These are phyloP conservation scores for Casuarina cunninghamiana DNA, from an alignment of 306 rosid genomes.

Conservation along the genomic window DNA sequence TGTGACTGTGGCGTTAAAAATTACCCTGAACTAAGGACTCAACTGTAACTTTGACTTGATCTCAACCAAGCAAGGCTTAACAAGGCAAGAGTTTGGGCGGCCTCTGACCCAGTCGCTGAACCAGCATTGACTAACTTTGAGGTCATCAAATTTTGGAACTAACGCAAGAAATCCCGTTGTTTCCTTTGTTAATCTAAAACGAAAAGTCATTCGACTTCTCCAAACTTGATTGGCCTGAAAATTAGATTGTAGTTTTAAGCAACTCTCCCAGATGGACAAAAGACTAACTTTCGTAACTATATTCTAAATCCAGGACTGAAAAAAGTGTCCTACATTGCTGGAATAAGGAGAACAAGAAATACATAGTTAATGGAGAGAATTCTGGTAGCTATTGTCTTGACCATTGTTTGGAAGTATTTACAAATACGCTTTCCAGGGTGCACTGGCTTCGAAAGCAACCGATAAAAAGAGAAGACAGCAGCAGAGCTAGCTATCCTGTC, in stretches of 20 bases:
- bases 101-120: not conserved
- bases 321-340: not conserved
- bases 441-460: constrained; percentile 6
- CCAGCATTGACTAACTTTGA: too few species aligned
- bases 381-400: not conserved
- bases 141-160: too few species aligned
- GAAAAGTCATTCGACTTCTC: too few species aligned
- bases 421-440: not conserved
- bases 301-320: not conserved
- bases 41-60: not conserved
- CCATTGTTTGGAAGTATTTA: not conserved
- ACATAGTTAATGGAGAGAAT: constrained; percentile 4
- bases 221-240: not conserved
- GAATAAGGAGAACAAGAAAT: constrained; percentile 15
- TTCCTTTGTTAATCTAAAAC: too few species aligned
- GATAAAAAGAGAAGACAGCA: constrained; percentile 14
- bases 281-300: not conserved
- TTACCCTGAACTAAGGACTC: not conserved
- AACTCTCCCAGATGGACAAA: not conserved
- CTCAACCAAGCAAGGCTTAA: not conserved
- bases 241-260: not conserved
- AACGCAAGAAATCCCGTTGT: too few species aligned
- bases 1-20: not conserved
- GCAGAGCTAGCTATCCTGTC: not conserved
- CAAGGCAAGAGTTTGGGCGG: not conserved